Evolutionary conservation across 257 asterid genomes (phyloP).

Genomic region (Scutellaria baicalensis): DNA sequence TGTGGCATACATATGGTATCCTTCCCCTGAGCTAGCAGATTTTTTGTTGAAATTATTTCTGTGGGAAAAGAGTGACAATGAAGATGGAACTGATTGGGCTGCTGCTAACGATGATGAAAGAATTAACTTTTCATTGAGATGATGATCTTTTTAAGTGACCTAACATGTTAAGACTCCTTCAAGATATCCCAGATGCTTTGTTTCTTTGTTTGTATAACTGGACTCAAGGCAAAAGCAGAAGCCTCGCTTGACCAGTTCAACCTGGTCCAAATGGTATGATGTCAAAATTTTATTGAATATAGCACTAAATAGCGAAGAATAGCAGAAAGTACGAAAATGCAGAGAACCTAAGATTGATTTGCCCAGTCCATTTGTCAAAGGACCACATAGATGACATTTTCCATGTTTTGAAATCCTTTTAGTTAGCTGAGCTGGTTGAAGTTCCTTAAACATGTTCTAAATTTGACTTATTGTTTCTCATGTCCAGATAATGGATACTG

Average conservation of each 20-base stretch:
- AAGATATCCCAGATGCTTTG: neutral
- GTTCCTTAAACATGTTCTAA: neutral
- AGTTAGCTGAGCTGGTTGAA: neutral
- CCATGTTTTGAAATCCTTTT: neutral
- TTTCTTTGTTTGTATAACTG: neutral
- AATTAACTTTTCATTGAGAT: neutral
- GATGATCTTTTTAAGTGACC: neutral
- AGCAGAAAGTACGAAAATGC: neutral
- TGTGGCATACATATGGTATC: neutral
- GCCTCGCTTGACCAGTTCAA: neutral
- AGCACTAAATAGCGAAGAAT: neutral
- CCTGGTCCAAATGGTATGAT: neutral
- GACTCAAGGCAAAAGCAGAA: neutral
- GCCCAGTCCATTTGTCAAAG: neutral
- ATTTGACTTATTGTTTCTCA: neutral
- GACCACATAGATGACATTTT: neutral
- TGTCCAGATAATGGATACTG: neutral
- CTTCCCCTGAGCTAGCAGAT: neutral
- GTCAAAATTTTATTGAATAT: neutral
- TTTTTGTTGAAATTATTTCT: neutral
- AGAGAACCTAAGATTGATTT: neutral
- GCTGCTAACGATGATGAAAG: neutral
- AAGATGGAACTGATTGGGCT: neutral
- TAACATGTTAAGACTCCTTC: neutral
- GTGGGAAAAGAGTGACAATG: neutral